phyloP scores from a whole-genome alignment of 257 asterid genomes.

The Coffea eugenioides region DNA sequence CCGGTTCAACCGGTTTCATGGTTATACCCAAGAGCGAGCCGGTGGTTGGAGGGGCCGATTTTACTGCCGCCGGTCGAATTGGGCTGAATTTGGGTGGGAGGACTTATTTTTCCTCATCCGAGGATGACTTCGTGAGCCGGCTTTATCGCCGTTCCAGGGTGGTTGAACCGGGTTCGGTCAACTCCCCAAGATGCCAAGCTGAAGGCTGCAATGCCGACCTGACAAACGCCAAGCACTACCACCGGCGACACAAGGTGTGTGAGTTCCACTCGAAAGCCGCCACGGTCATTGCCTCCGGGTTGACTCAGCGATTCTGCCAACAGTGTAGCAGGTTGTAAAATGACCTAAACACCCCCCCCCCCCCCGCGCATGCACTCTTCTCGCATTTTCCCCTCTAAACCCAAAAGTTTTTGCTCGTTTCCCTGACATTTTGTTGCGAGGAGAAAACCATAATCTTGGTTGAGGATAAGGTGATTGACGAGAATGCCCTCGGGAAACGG shows the following conservation, averaged over 20 bases:
- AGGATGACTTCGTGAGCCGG: slow-evolving; percentile 93
- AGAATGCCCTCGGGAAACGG: slow-evolving; percentile 28
- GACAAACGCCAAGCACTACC: slow-evolving; percentile 91
- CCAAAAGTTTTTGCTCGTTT: not conserved
- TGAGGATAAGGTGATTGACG: slow-evolving; percentile 13
- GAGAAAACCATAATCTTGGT: not conserved
- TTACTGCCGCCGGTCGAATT: slow-evolving; percentile 38
- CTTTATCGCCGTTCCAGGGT: slow-evolving; percentile 87
- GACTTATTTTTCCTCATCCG: slow-evolving; percentile 86
- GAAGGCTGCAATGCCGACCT: slow-evolving; percentile 95
- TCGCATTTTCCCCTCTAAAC: not conserved
- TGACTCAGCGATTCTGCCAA: slow-evolving; percentile 98
- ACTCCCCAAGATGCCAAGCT: slow-evolving; percentile 84
- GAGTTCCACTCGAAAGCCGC: slow-evolving; percentile 96
- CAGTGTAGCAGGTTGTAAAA: slow-evolving; percentile 92
- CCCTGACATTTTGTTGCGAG: not conserved
- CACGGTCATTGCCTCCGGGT: slow-evolving; percentile 86
- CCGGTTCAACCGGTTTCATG: slow-evolving; percentile 48
- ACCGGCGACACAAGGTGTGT: slow-evolving; percentile 97
- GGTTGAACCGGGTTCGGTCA: slow-evolving; percentile 64
- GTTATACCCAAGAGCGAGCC: slow-evolving; percentile 83
- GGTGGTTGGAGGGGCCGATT: slow-evolving; percentile 40
- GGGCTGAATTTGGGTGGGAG: slow-evolving; percentile 89
- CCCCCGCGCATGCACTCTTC: slow-evolving; percentile 13
- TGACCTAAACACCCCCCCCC: slow-evolving; percentile 32